phyloP scores from a whole-genome alignment of 306 rosid genomes.

The Mucuna pruriens region DNA sequence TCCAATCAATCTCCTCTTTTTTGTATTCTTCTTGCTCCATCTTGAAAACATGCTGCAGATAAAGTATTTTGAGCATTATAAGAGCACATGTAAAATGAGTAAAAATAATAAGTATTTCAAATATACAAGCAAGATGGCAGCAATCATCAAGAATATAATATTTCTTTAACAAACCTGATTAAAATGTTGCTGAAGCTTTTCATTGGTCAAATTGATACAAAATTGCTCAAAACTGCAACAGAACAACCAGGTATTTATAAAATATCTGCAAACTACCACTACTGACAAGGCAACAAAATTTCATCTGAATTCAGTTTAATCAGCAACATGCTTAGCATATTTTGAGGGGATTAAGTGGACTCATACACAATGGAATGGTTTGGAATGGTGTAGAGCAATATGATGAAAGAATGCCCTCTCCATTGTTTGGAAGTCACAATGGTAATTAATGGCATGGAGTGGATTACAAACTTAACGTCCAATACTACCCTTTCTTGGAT shows the following conservation, averaged over 20 bases:
- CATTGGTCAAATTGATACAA: constrained; percentile 97
- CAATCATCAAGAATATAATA: constrained; percentile 30
- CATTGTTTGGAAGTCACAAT: constrained; percentile 14
- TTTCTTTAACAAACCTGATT: constrained; percentile 77
- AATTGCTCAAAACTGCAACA: constrained; percentile 95
- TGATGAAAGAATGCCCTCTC: neutral
- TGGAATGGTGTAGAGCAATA: constrained; percentile 16
- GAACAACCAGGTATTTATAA: constrained; percentile 25
- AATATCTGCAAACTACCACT: constrained; percentile 15
- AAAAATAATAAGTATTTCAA: neutral
- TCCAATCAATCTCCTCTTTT: constrained; percentile 99
- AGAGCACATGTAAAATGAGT: neutral
- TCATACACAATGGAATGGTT: neutral
- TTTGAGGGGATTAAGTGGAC: constrained; percentile 5
- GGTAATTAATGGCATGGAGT: constrained; percentile 10
- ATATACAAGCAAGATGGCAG: constrained; percentile 31
- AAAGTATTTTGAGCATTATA: constrained; percentile 42
- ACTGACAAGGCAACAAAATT: constrained; percentile 10
- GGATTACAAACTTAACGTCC: constrained; percentile 16
- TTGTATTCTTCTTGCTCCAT: constrained; percentile 99
- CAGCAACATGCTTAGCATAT: constrained; percentile 7
- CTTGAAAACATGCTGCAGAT: constrained; percentile 95
- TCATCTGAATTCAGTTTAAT: constrained; percentile 18
- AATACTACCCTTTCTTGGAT: constrained; percentile 26
- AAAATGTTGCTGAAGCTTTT: constrained; percentile 98